Conservation (phyloP, 169 alveolate genomes). For the Amoebophrya sp. region DNA sequence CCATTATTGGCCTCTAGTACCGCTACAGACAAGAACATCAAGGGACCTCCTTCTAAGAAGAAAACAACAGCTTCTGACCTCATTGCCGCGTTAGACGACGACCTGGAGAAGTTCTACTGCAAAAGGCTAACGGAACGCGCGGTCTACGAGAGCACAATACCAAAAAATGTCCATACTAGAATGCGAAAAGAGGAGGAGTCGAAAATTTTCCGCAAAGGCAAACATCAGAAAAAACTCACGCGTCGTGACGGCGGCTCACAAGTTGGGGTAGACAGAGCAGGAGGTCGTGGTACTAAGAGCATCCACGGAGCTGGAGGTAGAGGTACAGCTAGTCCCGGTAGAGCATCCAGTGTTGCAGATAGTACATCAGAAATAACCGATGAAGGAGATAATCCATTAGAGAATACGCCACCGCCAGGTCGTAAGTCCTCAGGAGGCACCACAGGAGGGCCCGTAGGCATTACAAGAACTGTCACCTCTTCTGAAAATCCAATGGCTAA, state of each 20-base stretch:
- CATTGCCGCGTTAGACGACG: not conserved
- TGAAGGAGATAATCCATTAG: too few species aligned
- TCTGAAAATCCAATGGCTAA: too few species aligned
- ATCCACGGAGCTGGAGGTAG: not conserved
- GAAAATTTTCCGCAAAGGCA: not conserved
- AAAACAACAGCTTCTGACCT: not conserved
- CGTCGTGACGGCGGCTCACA: too few species aligned
- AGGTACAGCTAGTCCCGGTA: too few species aligned
- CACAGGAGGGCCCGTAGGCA: not conserved
- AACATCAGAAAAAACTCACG: too few species aligned
- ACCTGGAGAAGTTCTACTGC: not conserved
- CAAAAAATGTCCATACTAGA: not conserved
- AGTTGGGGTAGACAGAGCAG: too few species aligned
- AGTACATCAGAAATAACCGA: too few species aligned
- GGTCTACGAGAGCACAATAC: not conserved
- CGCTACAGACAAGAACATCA: not conserved
- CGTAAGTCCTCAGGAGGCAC: not conserved
- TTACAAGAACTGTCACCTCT: not conserved
- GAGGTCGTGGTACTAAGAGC: not conserved
- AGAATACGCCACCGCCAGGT: too few species aligned
- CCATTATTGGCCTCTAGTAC: too few species aligned
- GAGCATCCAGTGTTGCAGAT: too few species aligned
- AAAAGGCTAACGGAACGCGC: not conserved
- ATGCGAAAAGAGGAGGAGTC: not conserved
- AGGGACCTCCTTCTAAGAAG: not conserved